Evolutionary conservation across 306 rosid genomes (phyloP).

Genomic region (Rosa rugosa): DNA sequence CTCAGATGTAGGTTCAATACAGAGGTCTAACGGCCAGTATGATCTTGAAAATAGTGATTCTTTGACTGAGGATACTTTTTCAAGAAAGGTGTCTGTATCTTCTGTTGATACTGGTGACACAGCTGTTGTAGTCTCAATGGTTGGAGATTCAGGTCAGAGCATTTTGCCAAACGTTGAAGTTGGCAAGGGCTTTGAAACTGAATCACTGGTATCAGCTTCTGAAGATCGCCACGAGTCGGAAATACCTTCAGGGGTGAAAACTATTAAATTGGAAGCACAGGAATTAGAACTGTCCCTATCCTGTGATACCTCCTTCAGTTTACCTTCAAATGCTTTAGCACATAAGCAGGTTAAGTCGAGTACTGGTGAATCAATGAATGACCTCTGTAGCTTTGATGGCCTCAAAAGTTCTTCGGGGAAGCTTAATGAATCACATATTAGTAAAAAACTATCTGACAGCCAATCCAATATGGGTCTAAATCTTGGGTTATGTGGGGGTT

Average conservation of each 20-base stretch:
- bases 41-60: conserved; percentile 41
- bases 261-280: conserved; percentile 36
- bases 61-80: conserved; percentile 47
- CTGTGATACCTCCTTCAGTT: conserved; percentile 36
- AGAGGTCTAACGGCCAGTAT: conserved; percentile 30
- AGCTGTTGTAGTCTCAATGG: conserved; percentile 87
- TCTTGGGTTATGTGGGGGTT: conserved; percentile 73
- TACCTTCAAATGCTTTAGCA: conserved; percentile 46
- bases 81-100: conserved; percentile 70
- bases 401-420: conserved; percentile 19
- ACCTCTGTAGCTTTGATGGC: conserved; percentile 41
- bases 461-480: conserved; percentile 63
- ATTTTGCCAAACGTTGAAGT: conserved; percentile 39
- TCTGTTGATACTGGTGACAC: conserved; percentile 94
- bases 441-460: conserved; percentile 41
- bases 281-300: conserved; percentile 67
- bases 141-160: conserved; percentile 52
- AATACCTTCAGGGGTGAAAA: conserved; percentile 25
- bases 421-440: conserved; percentile 38
- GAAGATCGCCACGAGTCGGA: conserved; percentile 39
- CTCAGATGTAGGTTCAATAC: conserved; percentile 38
- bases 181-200: conserved; percentile 44
- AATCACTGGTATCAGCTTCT: conserved; percentile 42
- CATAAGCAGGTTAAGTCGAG: conserved; percentile 40
- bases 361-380: conserved; percentile 40